Evolutionary conservation across 495 filamentous ascomycete genomes (phyloP).

Genomic region (Penicillium angulare): DNA sequence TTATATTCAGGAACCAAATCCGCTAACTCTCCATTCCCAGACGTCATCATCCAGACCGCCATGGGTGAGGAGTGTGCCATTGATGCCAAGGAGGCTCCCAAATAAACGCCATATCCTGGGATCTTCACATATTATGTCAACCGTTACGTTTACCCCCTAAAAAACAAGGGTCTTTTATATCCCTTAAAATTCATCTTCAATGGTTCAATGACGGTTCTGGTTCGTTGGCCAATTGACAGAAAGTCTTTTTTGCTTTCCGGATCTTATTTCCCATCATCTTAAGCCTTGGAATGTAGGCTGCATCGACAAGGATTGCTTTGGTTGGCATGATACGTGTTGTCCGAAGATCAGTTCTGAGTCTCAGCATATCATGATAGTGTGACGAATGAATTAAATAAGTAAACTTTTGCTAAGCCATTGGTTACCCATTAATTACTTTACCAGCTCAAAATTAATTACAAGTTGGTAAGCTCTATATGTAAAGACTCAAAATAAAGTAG

Average conservation of each 20-base stretch:
- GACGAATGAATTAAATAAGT: constrained; percentile 42
- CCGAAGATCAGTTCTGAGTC: constrained; percentile 40
- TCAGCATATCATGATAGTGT: constrained; percentile 47
- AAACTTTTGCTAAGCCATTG: constrained; percentile 10
- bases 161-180: constrained; percentile 20
- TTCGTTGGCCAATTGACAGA: constrained; percentile 29
- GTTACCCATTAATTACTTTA: background rate
- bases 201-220: constrained; percentile 33
- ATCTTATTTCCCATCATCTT: constrained; percentile 24
- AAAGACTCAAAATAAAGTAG: too few species aligned
- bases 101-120: constrained; percentile 33
- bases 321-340: constrained; percentile 41
- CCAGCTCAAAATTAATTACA: too few species aligned
- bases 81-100: constrained; percentile 86
- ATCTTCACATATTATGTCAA: constrained; percentile 32
- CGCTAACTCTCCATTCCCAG: constrained; percentile 39
- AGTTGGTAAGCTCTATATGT: too few species aligned
- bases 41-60: constrained; percentile 84
- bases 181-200: constrained; percentile 28
- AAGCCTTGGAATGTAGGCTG: constrained; percentile 42
- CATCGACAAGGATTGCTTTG: constrained; percentile 37
- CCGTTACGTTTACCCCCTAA: constrained; percentile 33
- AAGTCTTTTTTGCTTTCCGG: constrained; percentile 18
- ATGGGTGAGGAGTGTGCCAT: constrained; percentile 95
- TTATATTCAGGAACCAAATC: background rate